Evolutionary conservation across 1,284 basidiomycete genomes (phyloP), one percentile per base, ranked within the genome.

Genomic region (Anthracocystis panici-leucophaei): DNA sequence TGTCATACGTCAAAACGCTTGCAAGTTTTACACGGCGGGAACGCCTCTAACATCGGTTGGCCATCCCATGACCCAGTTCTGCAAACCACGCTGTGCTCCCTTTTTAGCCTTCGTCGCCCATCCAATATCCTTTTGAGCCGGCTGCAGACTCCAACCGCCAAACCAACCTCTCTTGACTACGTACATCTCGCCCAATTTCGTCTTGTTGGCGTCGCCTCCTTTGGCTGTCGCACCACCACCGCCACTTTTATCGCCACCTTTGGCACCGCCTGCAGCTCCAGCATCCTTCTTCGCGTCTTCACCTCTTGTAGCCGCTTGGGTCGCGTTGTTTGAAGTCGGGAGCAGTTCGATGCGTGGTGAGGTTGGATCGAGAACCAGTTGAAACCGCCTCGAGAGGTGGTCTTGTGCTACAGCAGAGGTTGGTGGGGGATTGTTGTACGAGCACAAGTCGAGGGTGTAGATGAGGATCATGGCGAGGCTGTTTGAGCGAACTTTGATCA

Each of bases 391-490:
- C 8, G 60, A 31, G 5, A 61, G 53, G 35, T 52, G 40, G 8
- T 57, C 45, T 20, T 58, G 56, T 9, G 48, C n/a, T 5, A 27
- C 2, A 2, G 42, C 49, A 6, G 48, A 8, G 0, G 53, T 48
- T 0, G 61, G 21, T 8, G 67, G 52, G 23, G 67, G 67, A n/a
- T 70, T 57, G 41, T 31, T 64, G 44, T 70, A 70, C 10, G 57
- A 50, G 11, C 42, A 33, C 21, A 70, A 49, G 31, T 70, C 62
- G 38, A 70, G 52, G 14, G 57, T 64, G 57, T 70, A 70, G 52
- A 70, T 57, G 14, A 70, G 54, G 31, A 70, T 44, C 67, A 64
- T 70, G 9, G 67, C 67, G 6, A 64, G 49, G 3, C 67, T 70
- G 46, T 14, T 27, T 31, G 27, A 27, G 20, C 11, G 6, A 18